phyloP scores from a whole-genome alignment of 257 asterid genomes.

The Ilex aquifolium region DNA sequence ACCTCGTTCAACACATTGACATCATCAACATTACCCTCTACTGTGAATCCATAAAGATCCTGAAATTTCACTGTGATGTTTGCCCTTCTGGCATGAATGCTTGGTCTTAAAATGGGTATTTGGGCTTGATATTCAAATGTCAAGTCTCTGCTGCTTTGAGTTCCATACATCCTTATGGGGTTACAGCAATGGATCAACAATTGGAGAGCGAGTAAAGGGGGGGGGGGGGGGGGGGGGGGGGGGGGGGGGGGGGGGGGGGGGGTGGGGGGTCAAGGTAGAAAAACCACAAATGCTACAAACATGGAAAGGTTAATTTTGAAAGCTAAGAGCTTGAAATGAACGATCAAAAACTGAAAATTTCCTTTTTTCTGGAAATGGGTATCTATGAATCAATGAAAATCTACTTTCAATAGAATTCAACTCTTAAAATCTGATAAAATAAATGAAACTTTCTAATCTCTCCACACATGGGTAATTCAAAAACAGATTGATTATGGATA shows the following conservation, averaged over 20 bases:
- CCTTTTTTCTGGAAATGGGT: too few relatives aligned
- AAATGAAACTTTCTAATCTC: too few relatives aligned
- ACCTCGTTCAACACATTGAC: constrained; percentile 96
- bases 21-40: constrained; percentile 98
- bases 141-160: constrained; percentile 56
- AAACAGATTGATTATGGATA: too few relatives aligned
- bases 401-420: too few relatives aligned
- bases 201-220: neutral
- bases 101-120: constrained; percentile 73
- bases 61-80: constrained; percentile 88
- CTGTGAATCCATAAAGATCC: constrained; percentile 89
- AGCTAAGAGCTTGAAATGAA: too few relatives aligned
- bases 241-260: neutral
- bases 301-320: too few relatives aligned
- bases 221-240: neutral
- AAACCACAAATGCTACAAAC: too few relatives aligned
- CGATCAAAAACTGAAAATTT: too few relatives aligned
- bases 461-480: too few relatives aligned
- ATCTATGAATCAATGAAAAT: too few relatives aligned
- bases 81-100: constrained; percentile 89
- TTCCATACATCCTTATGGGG: constrained; percentile 53
- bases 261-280: too few relatives aligned
- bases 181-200: constrained; percentile 2
- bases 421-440: too few relatives aligned
- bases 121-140: constrained; percentile 62